A percentile compares a stretch with the other conserved stretches of the same genome.
These are phyloP conservation scores for Setaria viridis DNA, from an alignment of 202 grass and related monocot species.

Conservation along the genomic window DNA sequence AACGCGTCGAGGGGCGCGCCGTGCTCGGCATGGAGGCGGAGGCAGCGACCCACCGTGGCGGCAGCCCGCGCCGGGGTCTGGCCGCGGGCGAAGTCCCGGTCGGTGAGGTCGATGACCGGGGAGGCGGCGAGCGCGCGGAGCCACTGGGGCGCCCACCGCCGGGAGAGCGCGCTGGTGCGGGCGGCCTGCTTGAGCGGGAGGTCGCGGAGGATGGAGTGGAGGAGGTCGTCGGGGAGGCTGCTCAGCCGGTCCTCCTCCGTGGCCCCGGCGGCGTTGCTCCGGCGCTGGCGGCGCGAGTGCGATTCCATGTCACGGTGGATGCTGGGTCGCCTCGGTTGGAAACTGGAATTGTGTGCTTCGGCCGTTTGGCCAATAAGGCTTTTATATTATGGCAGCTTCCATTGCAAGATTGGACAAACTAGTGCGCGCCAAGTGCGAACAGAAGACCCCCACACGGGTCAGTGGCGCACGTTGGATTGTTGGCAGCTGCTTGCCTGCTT, in stretches of 20 bases:
- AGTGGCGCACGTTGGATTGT: too few relatives aligned
- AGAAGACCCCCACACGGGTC: too few relatives aligned
- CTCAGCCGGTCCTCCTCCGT: constrained; percentile 33
- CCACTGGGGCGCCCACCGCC: constrained; percentile 47
- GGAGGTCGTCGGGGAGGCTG: constrained; percentile 53
- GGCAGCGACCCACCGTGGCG: constrained; percentile 38
- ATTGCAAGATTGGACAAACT: too few relatives aligned
- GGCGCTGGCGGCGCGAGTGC: not conserved
- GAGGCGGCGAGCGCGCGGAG: constrained; percentile 34
- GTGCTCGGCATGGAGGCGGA: constrained; percentile 42
- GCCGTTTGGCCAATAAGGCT: too few relatives aligned
- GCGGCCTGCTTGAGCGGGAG: constrained; percentile 51
- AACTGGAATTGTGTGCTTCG: too few relatives aligned
- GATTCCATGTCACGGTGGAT: not conserved
- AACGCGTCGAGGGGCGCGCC: constrained; percentile 32
- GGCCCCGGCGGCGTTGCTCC: not conserved
- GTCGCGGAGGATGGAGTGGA: constrained; percentile 49
- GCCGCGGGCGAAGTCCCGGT: constrained; percentile 38
- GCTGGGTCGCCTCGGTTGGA: not conserved
- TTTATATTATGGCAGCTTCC: too few relatives aligned
- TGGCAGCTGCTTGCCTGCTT: too few relatives aligned
- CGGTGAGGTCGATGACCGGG: constrained; percentile 36
- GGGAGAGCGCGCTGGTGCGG: constrained; percentile 51
- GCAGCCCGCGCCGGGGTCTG: constrained; percentile 31
- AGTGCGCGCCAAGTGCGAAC: too few relatives aligned